phyloP scores from a whole-genome alignment of 23 red algal genomes.

The Rhodosorus marinus region DNA sequence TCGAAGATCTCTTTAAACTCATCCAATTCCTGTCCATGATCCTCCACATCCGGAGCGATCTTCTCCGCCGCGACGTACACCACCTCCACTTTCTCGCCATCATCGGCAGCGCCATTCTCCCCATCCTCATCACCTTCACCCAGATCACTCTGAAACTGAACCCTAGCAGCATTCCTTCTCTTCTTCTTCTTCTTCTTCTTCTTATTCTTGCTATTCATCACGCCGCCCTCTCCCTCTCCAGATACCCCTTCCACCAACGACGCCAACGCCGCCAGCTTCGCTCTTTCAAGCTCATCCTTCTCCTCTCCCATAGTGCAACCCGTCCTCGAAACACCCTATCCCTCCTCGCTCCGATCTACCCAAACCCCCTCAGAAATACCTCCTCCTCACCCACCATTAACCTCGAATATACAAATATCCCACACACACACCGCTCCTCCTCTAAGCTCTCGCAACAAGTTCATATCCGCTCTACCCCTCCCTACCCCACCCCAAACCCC shows the following conservation, averaged over 20 bases:
- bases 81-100: not conserved
- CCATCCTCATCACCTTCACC: not conserved
- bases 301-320: not conserved
- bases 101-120: not conserved
- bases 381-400: too few relatives aligned
- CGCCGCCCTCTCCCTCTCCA: not conserved
- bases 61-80: not conserved
- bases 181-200: not conserved
- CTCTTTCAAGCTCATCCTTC: not conserved
- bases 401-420: too few relatives aligned
- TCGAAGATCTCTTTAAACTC: not conserved
- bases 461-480: too few relatives aligned
- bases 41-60: not conserved
- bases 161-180: not conserved
- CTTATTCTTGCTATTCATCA: not conserved
- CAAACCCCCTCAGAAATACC: not conserved
- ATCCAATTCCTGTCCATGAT: not conserved
- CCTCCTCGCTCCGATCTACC: not conserved
- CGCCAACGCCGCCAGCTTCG: too few relatives aligned
- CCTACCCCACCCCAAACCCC: too few relatives aligned
- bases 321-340: not conserved
- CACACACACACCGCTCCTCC: too few relatives aligned
- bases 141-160: not conserved
- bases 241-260: not conserved
- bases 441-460: too few relatives aligned